These are phyloP conservation scores for Hymenoscyphus scutula DNA, from an alignment of 2,329 filamentous ascomycete genomes.

Conservation along the genomic window DNA sequence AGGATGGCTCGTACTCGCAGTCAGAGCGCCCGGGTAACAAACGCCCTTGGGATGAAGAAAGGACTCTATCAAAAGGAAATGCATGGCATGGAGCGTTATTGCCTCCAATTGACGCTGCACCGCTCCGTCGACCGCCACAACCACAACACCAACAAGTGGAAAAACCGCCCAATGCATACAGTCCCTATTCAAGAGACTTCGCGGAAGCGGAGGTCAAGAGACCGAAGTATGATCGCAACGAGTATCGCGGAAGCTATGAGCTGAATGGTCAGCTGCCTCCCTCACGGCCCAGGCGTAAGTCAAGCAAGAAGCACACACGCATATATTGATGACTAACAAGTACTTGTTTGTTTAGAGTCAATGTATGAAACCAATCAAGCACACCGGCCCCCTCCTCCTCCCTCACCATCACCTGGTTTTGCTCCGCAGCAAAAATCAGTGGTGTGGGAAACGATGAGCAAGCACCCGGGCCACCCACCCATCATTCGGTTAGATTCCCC, in stretches of 20 bases:
- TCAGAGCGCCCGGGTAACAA: constrained; percentile 30
- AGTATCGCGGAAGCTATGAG: constrained; percentile 23
- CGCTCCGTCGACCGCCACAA: constrained; percentile 20
- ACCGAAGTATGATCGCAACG: constrained; percentile 26
- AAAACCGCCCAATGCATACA: constrained; percentile 13
- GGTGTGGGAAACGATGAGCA: constrained; percentile 14
- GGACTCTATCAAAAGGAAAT: constrained; percentile 16
- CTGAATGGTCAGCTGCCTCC: constrained; percentile 21
- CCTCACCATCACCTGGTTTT: constrained; percentile 8
- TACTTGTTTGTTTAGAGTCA: constrained; percentile 18
- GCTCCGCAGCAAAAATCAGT: constrained; percentile 11
- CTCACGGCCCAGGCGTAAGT: constrained; percentile 23
- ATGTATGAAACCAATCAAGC: constrained; percentile 19
- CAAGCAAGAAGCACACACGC: not conserved
- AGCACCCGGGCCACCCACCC: not conserved
- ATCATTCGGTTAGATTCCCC: constrained; percentile 11
- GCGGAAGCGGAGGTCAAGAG: constrained; percentile 24
- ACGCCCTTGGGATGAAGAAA: constrained; percentile 33
- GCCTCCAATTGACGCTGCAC: constrained; percentile 29
- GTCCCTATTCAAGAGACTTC: constrained; percentile 21
- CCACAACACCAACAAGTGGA: constrained; percentile 17
- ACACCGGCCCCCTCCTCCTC: constrained; percentile 16
- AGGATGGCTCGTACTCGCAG: constrained; percentile 32
- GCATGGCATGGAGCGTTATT: constrained; percentile 25
- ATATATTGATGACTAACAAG: constrained; percentile 20